These are phyloP conservation scores for Apiospora pterosperma DNA, from an alignment of 2,329 filamentous ascomycete species.

Conservation along the genomic window DNA sequence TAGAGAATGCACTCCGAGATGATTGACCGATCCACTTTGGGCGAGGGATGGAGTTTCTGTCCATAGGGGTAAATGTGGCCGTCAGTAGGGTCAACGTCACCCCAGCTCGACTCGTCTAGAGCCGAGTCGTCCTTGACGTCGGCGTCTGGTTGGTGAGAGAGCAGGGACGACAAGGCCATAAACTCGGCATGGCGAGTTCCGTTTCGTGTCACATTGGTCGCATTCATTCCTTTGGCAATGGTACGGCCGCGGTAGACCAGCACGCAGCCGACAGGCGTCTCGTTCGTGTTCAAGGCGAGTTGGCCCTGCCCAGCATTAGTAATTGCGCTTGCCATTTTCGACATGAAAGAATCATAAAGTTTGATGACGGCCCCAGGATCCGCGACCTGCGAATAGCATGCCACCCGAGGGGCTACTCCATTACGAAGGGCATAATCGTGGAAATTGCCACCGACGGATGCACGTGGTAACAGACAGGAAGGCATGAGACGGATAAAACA, in stretches of 20 bases:
- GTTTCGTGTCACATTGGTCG: conserved; percentile 86
- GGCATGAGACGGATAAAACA: conserved; percentile 7
- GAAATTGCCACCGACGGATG: conserved; percentile 1
- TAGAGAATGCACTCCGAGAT: conserved; percentile 76
- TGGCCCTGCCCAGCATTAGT: conserved; percentile 59
- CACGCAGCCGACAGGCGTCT: conserved; percentile 96
- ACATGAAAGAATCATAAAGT: background rate
- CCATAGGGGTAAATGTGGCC: conserved; percentile 60
- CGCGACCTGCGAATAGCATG: background rate
- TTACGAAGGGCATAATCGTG: background rate
- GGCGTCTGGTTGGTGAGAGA: conserved; percentile 37
- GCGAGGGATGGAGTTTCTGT: conserved; percentile 52
- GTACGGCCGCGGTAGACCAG: conserved; percentile 77
- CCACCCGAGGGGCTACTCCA: background rate
- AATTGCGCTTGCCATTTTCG: background rate
- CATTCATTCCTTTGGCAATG: conserved; percentile 92
- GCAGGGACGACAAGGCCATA: conserved; percentile 67
- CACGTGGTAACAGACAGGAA: background rate
- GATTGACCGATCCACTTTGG: conserved; percentile 62
- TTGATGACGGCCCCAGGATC: background rate
- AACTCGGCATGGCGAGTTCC: conserved; percentile 96
- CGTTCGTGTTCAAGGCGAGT: conserved; percentile 77
- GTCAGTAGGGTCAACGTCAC: conserved; percentile 50
- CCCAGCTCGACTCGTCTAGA: conserved; percentile 40
- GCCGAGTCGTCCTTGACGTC: conserved; percentile 22